These are phyloP conservation scores for Russula sp. DNA, from an alignment of 768 basidiomycete species.

Conservation along the genomic window DNA sequence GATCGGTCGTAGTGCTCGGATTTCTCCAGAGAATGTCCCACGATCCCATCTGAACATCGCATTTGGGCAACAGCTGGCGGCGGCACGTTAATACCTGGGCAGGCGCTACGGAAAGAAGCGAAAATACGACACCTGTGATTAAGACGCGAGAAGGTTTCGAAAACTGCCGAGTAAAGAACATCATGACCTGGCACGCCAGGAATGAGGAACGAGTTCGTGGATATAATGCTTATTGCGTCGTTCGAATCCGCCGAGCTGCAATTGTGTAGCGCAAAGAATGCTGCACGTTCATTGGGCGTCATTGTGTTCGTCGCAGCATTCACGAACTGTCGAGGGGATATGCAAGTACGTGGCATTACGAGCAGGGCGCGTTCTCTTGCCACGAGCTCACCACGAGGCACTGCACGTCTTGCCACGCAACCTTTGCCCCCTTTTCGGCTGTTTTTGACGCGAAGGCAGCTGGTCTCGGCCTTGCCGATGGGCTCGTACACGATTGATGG, in stretches of 20 bases:
- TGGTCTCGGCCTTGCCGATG: background rate
- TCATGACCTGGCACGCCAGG: conserved; percentile 16
- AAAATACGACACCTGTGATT: conserved; percentile 25
- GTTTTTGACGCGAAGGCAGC: conserved; percentile 10
- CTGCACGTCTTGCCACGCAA: conserved; percentile 35
- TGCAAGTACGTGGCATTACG: conserved; percentile 26
- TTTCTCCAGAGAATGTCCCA: conserved; percentile 35
- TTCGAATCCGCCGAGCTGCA: background rate
- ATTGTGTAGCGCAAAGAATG: conserved; percentile 10
- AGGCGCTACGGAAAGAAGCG: background rate
- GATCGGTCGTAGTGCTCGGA: conserved; percentile 36
- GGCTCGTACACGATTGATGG: background rate
- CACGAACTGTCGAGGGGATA: background rate
- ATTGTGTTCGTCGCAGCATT: background rate
- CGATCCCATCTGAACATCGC: conserved; percentile 32
- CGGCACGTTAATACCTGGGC: conserved; percentile 11
- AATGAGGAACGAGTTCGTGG: conserved; percentile 15
- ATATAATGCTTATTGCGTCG: conserved; percentile 3
- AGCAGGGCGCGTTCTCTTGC: conserved; percentile 41
- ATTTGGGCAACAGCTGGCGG: conserved; percentile 32
- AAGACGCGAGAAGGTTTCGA: conserved; percentile 32
- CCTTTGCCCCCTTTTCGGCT: conserved; percentile 34
- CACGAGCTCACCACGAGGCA: conserved; percentile 38
- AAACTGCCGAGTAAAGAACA: conserved; percentile 32
- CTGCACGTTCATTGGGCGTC: background rate